phyloP scores from a whole-genome alignment of 495 filamentous ascomycete genomes.

The Xylaria longipes region DNA sequence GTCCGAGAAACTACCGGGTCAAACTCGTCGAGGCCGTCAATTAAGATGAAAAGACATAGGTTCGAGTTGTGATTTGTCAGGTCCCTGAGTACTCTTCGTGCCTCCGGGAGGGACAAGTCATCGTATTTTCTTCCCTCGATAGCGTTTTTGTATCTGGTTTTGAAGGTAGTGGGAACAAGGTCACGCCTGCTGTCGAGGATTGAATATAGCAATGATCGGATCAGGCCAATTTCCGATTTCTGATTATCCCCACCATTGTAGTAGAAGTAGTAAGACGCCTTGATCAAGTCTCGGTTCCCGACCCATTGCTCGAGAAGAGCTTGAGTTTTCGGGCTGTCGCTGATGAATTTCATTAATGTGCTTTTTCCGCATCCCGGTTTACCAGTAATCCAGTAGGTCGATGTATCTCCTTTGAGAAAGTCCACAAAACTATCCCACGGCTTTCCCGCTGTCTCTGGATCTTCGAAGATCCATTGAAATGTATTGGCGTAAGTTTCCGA shows the following conservation, averaged over 20 bases:
- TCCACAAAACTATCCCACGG: neutral
- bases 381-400: slow-evolving; percentile 3
- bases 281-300: neutral
- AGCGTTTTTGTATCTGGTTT: neutral
- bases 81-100: neutral
- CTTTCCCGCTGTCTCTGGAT: neutral
- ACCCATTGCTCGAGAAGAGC: neutral
- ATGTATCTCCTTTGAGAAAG: neutral
- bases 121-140: neutral
- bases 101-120: neutral
- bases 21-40: neutral
- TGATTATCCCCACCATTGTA: neutral
- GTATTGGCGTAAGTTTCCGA: neutral
- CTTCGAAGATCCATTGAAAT: neutral
- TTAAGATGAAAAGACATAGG: neutral
- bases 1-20: neutral
- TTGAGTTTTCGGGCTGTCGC: neutral
- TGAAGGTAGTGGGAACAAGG: neutral
- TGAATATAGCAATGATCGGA: neutral
- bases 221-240: neutral
- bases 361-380: neutral
- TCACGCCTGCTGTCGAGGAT: neutral
- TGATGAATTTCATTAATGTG: slow-evolving; percentile 2
- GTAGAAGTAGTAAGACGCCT: neutral
- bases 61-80: neutral